Evolutionary conservation across 140 eudicot species (phyloP).

Genomic region (Oenanthe javanica): DNA sequence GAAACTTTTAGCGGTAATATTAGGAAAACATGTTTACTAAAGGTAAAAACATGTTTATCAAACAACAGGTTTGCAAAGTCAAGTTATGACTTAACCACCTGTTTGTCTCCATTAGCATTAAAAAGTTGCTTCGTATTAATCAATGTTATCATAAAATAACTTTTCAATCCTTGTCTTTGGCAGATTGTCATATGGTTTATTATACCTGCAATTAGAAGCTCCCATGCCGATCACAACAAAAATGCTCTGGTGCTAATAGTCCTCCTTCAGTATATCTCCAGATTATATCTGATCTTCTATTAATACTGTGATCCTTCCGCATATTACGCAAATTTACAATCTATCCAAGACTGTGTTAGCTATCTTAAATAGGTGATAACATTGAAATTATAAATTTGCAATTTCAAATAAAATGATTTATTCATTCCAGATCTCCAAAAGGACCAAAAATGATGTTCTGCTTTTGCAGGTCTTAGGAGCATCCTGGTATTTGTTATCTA

Average conservation of each 20-base stretch:
- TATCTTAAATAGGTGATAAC: neutral
- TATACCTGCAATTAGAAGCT: conserved; percentile 66
- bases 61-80: neutral
- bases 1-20: neutral
- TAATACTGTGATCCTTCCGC: neutral
- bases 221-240: conserved; percentile 61
- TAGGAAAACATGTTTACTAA: neutral
- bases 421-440: conserved; percentile 3
- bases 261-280: conserved; percentile 64
- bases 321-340: neutral
- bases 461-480: conserved; percentile 71
- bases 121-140: neutral
- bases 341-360: neutral
- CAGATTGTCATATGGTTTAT: conserved; percentile 91
- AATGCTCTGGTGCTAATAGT: conserved; percentile 66
- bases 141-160: neutral
- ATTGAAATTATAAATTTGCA: too few relatives aligned
- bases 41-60: neutral
- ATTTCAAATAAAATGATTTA: too few relatives aligned
- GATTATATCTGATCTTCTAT: conserved; percentile 48
- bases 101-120: neutral
- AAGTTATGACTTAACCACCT: neutral
- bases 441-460: neutral
- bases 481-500: conserved; percentile 71
- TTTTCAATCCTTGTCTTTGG: neutral